Base-by-base conservation (phyloP, 768 basidiomycete genomes). In the Phlebiopsis gigantea region DNA sequence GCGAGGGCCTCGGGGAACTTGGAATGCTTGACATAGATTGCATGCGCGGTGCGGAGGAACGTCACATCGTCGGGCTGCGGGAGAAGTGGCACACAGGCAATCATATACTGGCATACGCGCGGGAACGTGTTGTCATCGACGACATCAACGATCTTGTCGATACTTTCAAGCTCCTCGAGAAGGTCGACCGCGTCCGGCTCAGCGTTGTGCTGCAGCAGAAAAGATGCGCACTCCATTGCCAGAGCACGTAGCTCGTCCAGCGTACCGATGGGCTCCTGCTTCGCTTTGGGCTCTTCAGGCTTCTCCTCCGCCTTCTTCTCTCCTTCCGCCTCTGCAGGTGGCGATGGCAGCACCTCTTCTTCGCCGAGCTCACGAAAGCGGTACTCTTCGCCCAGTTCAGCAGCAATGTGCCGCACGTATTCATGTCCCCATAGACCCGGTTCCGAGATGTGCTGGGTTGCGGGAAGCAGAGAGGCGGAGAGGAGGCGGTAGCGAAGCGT, bases 361-460 rank as follows among this genome's bases (percentile, higher is more conserved):
- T 75, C 75, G 25, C 78, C 81, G 60, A 84, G 80, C 59, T 84
- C 83, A n/a, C 90, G 85, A 47, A 77, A 68, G 24, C 76, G 81
- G 67, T 87, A 98, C 68, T 98, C 97, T 68, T 98, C 92, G 5
- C 94, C 94, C 7, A 99, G 85, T 68, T 99, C 97, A 1, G 96
- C 88, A 10, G 97, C 92, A 46, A 99, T 82, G 69, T 99, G 96
- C 30, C 96, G 87, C 53, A 98, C 92, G 67, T 99, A 99, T 77
- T 99, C 97, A 69, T 99, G 95, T 3, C 97, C 97, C 97, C 97
- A 99, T 29, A 85, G 80, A n/a, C 96, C 95, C 0, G 97, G 95
- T 62, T 93, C 91, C 2, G 88, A 79, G 21, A 90, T 81, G 2
- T 84, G 82, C 2, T 88, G 82, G 41, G 83, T 77, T 17, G 79